phyloP scores from a whole-genome alignment of 2,329 filamentous ascomycete species.

The Teratosphaeria destructans region DNA sequence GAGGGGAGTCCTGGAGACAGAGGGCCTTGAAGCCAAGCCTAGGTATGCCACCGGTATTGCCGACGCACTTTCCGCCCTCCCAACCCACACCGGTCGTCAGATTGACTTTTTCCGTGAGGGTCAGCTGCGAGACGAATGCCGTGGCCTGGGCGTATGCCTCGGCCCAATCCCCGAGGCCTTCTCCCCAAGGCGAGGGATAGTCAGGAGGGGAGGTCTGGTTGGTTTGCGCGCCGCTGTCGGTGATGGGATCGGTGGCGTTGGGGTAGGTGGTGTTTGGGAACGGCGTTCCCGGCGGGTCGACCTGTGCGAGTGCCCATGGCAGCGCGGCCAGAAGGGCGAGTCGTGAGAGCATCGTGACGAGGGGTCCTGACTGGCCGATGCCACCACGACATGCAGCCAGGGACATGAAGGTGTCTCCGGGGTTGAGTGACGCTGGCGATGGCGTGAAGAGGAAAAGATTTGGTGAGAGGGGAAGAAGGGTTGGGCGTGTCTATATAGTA shows the following conservation, averaged over 20 bases:
- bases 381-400: not conserved
- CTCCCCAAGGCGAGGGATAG: constrained; percentile 84
- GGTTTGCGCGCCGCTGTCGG: constrained; percentile 20
- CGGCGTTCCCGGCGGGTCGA: constrained; percentile 12
- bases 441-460: not conserved
- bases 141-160: constrained; percentile 66
- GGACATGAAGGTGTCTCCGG: not conserved
- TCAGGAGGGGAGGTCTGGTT: constrained; percentile 47
- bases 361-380: not conserved
- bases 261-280: constrained; percentile 18
- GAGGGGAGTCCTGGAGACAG: constrained; percentile 79
- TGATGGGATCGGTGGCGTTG: constrained; percentile 17
- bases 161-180: constrained; percentile 62
- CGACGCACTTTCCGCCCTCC: constrained; percentile 64
- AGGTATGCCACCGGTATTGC: constrained; percentile 60
- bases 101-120: constrained; percentile 84
- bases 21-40: constrained; percentile 59
- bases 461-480: not conserved
- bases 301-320: constrained; percentile 20
- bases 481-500: not conserved
- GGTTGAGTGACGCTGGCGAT: not conserved
- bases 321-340: constrained; percentile 20
- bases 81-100: constrained; percentile 81
- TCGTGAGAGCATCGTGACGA: constrained; percentile 13
- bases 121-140: constrained; percentile 72